Evolutionary conservation across 345 rosid species (phyloP).

Genomic region (Angophora floribunda): DNA sequence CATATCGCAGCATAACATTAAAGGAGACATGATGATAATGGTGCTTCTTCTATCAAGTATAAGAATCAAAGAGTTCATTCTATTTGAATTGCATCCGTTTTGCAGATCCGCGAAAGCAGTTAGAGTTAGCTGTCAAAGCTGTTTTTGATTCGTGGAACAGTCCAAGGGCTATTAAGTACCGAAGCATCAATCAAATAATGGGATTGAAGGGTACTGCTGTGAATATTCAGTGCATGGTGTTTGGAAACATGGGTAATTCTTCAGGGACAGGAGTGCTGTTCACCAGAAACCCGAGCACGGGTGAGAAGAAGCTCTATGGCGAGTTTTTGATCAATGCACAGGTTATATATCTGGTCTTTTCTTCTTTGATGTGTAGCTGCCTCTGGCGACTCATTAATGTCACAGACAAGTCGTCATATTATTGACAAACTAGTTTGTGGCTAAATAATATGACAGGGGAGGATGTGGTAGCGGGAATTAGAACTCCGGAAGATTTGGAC

Average conservation of each 20-base stretch:
- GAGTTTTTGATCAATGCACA: slow-evolving; percentile 93
- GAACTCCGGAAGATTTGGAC: too few relatives aligned
- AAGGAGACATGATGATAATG: not conserved
- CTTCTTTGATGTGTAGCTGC: not conserved
- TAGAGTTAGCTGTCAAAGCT: slow-evolving; percentile 60
- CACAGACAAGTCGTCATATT: not conserved
- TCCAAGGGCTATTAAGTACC: slow-evolving; percentile 70
- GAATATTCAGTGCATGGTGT: slow-evolving; percentile 90
- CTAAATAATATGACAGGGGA: slow-evolving; percentile 46
- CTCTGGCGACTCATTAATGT: not conserved
- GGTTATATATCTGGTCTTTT: slow-evolving; percentile 17
- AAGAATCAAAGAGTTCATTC: not conserved
- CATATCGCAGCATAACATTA: not conserved
- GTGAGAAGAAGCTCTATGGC: slow-evolving; percentile 86
- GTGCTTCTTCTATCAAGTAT: not conserved
- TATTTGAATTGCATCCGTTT: not conserved
- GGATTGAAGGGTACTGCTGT: slow-evolving; percentile 94
- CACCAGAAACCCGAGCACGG: slow-evolving; percentile 94
- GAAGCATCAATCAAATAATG: slow-evolving; percentile 81
- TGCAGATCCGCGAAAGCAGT: slow-evolving; percentile 69
- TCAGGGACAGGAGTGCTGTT: slow-evolving; percentile 96
- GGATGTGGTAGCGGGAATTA: slow-evolving; percentile 98
- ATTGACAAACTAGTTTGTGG: not conserved
- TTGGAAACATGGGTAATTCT: slow-evolving; percentile 92
- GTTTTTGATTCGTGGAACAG: slow-evolving; percentile 97